phyloP scores from a whole-genome alignment of 2,329 filamentous ascomycete genomes.

The Epichloe elymi region DNA sequence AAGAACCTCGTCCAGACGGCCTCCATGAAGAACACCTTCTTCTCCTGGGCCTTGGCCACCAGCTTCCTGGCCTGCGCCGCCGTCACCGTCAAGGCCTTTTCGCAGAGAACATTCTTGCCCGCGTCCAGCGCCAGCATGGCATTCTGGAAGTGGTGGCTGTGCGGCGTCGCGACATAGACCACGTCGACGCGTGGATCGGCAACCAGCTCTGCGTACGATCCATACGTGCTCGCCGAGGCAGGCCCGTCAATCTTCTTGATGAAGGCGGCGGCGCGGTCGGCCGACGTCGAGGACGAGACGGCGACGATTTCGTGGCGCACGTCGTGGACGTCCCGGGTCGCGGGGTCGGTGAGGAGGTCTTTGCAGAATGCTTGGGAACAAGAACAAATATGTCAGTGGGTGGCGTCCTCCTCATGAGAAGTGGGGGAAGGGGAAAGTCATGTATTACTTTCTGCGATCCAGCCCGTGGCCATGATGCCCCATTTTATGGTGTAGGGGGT shows the following conservation, averaged over 20 bases:
- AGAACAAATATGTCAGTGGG: not conserved
- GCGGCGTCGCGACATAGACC: constrained; percentile 79
- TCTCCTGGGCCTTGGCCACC: constrained; percentile 56
- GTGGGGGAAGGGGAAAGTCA: not conserved
- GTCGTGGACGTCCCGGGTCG: constrained; percentile 54
- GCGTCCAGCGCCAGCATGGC: constrained; percentile 70
- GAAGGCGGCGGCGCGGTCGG: constrained; percentile 57
- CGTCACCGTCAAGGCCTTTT: constrained; percentile 82
- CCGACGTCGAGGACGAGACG: constrained; percentile 65
- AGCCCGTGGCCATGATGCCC: constrained; percentile 49
- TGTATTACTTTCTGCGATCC: constrained; percentile 36
- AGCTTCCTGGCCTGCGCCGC: constrained; percentile 63
- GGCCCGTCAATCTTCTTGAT: constrained; percentile 59
- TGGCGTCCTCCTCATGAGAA: not conserved
- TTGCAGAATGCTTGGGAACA: constrained; percentile 49
- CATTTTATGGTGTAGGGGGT: constrained; percentile 38
- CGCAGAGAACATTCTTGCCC: constrained; percentile 79
- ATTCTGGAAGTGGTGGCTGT: constrained; percentile 90
- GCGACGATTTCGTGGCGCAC: constrained; percentile 67
- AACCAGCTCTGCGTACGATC: constrained; percentile 71
- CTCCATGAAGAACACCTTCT: constrained; percentile 69
- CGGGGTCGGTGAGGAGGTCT: constrained; percentile 65
- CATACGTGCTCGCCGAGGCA: constrained; percentile 56
- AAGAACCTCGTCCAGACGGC: constrained; percentile 87
- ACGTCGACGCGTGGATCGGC: constrained; percentile 69